Evolutionary conservation across 495 filamentous ascomycete genomes (phyloP), one percentile per base, ranked within the genome.

Genomic region (Peziza echinospora): DNA sequence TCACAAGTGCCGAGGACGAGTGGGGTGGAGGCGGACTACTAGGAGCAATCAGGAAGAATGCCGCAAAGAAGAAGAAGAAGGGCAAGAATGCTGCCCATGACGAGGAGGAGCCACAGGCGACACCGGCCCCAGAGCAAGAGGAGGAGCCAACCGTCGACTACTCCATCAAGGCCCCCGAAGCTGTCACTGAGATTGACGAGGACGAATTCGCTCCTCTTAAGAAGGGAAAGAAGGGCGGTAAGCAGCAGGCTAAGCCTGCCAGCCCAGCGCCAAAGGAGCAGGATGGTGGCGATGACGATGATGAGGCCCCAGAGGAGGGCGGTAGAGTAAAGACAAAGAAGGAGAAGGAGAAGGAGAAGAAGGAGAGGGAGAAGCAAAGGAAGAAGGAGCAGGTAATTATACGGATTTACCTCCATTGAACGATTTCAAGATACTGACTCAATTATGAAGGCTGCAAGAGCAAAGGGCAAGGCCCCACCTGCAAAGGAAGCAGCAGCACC

Each of bases 41-140:
- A 71, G 83, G 77, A 46, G 75, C 84, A 46, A 67, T 93, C 64
- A 77, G 80, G 63, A 93, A 93, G 70, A 84, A 82, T 61, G 77
- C 77, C 58, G 79, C 75, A 61, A 93, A 89, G 70, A 84, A 86
- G 62, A 82, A 82, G 62, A 89, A 87, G 74, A 93, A 93, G 71
- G 82, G 80, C 22, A 59, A 59, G 26, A 48, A 53, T 11, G 51
- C 61, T 13, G 60, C 60, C 11, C 80, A 86, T 34, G 80, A 89
- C 51, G 78, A 77, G 40, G 71, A 78, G 24, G 78, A 84, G 30
- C 13, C 13, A 17, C 30, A 11, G 13, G 30, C 30, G 30, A 37
- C 13, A 17, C 30, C 30, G 13, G 30, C 30, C 19, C 30, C 30
- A 37, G 30, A 37, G 30, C 30, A 11, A 6, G 30, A 11, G 13